Conservation (phyloP, 2,329 filamentous ascomycete genomes). For the Aspergillus neoniger region DNA sequence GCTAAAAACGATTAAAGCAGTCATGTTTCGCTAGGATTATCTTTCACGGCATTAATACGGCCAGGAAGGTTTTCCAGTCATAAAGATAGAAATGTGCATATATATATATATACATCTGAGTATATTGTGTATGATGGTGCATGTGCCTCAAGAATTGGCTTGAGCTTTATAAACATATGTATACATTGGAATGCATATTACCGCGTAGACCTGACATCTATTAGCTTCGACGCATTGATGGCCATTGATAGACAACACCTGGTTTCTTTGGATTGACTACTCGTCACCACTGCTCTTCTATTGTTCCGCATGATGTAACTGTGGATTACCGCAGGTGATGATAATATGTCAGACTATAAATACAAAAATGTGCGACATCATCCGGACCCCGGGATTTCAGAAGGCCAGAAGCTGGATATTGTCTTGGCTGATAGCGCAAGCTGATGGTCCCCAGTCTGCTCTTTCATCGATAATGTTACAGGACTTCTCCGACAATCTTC, state of each 20-base stretch:
- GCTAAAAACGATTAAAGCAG: slow-evolving; percentile 23
- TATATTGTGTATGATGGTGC: too few species aligned
- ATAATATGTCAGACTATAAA: slow-evolving; percentile 5
- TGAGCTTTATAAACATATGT: too few species aligned
- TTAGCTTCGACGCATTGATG: too few species aligned
- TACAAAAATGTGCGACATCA: not conserved
- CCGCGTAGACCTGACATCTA: too few species aligned
- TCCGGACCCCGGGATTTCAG: not conserved
- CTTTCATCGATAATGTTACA: slow-evolving; percentile 52
- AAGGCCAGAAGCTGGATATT: not conserved
- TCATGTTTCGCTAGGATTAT: too few species aligned
- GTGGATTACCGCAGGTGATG: not conserved
- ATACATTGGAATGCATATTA: too few species aligned
- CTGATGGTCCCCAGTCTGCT: not conserved
- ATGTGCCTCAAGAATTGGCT: too few species aligned
- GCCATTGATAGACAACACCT: too few species aligned
- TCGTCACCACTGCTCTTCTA: not conserved
- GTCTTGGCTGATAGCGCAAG: not conserved
- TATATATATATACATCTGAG: too few species aligned
- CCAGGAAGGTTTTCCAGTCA: too few species aligned
- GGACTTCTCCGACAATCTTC: slow-evolving; percentile 95
- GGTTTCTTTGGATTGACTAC: not conserved
- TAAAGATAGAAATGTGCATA: too few species aligned
- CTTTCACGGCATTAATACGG: too few species aligned
- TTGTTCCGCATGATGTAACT: not conserved